These are phyloP conservation scores for Akebia trifoliata DNA, from an alignment of 164 flowering plant genomes.

Conservation along the genomic window DNA sequence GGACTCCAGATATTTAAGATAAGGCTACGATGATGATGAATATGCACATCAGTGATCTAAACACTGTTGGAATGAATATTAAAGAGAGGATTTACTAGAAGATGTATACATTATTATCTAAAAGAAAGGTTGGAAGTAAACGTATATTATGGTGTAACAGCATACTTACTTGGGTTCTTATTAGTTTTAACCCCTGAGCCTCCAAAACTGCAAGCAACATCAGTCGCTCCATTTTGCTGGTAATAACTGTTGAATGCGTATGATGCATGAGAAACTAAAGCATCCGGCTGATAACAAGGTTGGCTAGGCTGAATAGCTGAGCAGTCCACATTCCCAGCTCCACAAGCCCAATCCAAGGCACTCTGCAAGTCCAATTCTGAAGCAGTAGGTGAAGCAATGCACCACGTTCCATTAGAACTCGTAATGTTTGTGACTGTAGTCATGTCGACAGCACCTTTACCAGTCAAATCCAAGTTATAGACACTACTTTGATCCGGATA, in stretches of 20 bases:
- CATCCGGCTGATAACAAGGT: conserved; percentile 90
- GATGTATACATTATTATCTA: neutral
- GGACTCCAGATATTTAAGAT: too few relatives aligned
- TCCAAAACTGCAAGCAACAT: conserved; percentile 85
- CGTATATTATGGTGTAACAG: neutral
- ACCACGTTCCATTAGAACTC: conserved; percentile 67
- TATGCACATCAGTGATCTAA: neutral
- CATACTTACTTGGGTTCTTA: conserved; percentile 79
- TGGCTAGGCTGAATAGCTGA: conserved; percentile 94
- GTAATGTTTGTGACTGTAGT: conserved; percentile 36
- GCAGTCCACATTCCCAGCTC: conserved; percentile 90
- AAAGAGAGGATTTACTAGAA: neutral
- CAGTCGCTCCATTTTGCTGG: conserved; percentile 91
- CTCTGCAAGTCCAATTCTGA: conserved; percentile 60
- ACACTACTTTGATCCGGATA: conserved; percentile 91
- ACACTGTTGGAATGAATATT: neutral
- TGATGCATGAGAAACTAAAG: conserved; percentile 77
- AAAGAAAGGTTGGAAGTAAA: neutral
- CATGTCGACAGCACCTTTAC: conserved; percentile 44
- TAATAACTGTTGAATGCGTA: conserved; percentile 86
- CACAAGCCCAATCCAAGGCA: conserved; percentile 95
- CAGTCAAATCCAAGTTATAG: conserved; percentile 71
- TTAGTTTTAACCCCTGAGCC: conserved; percentile 71
- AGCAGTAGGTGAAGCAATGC: conserved; percentile 73
- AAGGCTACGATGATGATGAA: neutral